A percentile compares a stretch with the other conserved stretches of the same genome.
phyloP scores from a whole-genome alignment of 1,284 basidiomycete species.

The Xerocomus nothofagi region DNA sequence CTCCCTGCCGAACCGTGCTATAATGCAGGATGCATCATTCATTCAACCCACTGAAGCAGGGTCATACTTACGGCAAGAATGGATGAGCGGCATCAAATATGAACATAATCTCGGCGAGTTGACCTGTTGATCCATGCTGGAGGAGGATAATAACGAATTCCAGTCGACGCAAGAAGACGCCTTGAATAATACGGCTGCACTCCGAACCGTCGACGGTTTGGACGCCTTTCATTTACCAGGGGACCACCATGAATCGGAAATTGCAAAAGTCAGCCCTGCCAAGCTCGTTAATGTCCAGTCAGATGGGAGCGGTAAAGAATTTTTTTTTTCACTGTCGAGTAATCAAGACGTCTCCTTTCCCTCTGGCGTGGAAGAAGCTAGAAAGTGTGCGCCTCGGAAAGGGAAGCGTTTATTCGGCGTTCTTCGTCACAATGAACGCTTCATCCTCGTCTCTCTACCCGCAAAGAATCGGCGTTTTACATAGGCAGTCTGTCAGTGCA shows the following conservation, averaged over 20 bases:
- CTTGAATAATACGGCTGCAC: slow-evolving; percentile 21
- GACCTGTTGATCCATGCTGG: slow-evolving; percentile 25
- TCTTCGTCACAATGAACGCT: slow-evolving; percentile 6
- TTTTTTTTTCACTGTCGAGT: slow-evolving; percentile 10
- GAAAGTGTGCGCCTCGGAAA: slow-evolving; percentile 18
- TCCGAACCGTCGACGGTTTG: slow-evolving; percentile 19
- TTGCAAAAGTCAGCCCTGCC: slow-evolving; percentile 19
- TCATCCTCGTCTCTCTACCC: slow-evolving; percentile 5
- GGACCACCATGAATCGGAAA: slow-evolving; percentile 23
- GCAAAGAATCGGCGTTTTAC: slow-evolving; percentile 20
- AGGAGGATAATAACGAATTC: slow-evolving; percentile 31
- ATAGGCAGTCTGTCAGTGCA: slow-evolving; percentile 20
- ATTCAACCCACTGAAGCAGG: not conserved
- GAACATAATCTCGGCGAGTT: slow-evolving; percentile 25
- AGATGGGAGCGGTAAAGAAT: not conserved
- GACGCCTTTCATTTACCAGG: slow-evolving; percentile 21
- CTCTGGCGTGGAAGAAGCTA: slow-evolving; percentile 11
- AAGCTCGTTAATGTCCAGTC: not conserved
- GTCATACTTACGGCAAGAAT: slow-evolving; percentile 24
- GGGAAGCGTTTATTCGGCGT: not conserved
- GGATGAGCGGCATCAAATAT: slow-evolving; percentile 27
- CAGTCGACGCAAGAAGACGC: slow-evolving; percentile 18
- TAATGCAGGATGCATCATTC: not conserved
- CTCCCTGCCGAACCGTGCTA: slow-evolving; percentile 28
- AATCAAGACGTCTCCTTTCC: slow-evolving; percentile 21